Conservation (phyloP, 257 asterid genomes). For the Solanum rostratum region DNA sequence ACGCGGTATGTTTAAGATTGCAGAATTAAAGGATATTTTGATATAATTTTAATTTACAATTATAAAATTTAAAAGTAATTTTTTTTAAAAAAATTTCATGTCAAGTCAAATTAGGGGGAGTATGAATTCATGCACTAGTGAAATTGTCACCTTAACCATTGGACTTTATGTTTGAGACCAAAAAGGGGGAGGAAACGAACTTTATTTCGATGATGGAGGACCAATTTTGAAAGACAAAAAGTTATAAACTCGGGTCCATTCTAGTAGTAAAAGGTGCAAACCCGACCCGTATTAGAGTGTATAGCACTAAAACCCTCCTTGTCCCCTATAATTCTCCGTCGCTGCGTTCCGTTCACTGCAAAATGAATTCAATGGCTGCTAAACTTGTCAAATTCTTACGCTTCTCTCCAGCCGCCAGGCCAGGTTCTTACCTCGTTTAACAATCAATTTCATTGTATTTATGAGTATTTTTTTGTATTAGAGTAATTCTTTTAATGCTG, state of each 20-base stretch:
- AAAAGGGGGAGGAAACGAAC: too few species aligned
- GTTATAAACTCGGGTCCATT: not conserved
- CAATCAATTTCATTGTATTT: not conserved
- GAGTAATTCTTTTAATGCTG: not conserved
- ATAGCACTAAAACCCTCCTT: slow-evolving; percentile 22
- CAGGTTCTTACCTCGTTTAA: slow-evolving; percentile 26
- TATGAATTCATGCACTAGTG: not conserved
- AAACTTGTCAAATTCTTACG: slow-evolving; percentile 30
- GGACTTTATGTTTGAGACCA: too few species aligned
- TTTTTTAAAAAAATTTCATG: too few species aligned
- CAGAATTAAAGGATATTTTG: too few species aligned
- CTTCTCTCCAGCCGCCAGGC: slow-evolving; percentile 8
- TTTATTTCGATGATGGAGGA: not conserved
- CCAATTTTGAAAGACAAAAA: not conserved
- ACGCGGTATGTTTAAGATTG: too few species aligned
- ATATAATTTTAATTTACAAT: too few species aligned
- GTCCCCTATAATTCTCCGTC: not conserved
- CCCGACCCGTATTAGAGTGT: not conserved
- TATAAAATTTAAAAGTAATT: too few species aligned
- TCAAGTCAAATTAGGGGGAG: too few species aligned
- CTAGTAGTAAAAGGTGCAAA: not conserved
- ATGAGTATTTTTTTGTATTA: not conserved
- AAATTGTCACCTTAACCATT: too few species aligned
- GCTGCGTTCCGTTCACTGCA: not conserved
- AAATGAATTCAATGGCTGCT: slow-evolving; percentile 36